A percentile compares a stretch with the other conserved stretches of the same genome.
phyloP scores from a whole-genome alignment of 345 rosid species.

The Syzygium jambos region DNA sequence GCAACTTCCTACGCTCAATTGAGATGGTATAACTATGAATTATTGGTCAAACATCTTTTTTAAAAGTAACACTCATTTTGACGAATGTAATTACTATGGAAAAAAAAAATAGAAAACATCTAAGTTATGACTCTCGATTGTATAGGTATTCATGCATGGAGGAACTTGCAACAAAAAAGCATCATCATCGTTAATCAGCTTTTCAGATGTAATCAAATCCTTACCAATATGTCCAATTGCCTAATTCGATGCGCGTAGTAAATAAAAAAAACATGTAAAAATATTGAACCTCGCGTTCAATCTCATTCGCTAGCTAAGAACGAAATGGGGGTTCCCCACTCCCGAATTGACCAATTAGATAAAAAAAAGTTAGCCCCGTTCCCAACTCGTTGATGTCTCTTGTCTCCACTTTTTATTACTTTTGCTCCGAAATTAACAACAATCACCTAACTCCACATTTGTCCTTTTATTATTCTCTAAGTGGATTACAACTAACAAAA shows the following conservation, averaged over 20 bases:
- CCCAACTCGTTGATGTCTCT: neutral
- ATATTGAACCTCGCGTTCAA: slow-evolving; percentile 8
- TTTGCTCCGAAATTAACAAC: neutral
- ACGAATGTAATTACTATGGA: neutral
- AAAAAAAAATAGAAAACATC: rapidly evolving
- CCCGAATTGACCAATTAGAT: slow-evolving; percentile 1
- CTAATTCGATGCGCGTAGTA: neutral
- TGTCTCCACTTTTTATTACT: neutral
- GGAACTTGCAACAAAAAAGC: neutral
- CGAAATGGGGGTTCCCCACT: neutral
- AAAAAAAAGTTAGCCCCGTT: neutral
- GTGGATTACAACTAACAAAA: slow-evolving; percentile 28
- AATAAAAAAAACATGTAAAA: too few species aligned
- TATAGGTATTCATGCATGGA: neutral
- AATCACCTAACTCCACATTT: neutral
- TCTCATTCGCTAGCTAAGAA: neutral
- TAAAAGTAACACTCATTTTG: neutral
- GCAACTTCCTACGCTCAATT: neutral
- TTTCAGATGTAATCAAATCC: neutral
- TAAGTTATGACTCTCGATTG: neutral
- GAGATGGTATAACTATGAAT: neutral
- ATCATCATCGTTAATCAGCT: neutral
- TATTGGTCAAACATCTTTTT: neutral
- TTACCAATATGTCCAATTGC: neutral
- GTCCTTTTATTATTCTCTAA: neutral